These are phyloP conservation scores for Aspergillus hancockii DNA, from an alignment of 495 filamentous ascomycete species.

Conservation along the genomic window DNA sequence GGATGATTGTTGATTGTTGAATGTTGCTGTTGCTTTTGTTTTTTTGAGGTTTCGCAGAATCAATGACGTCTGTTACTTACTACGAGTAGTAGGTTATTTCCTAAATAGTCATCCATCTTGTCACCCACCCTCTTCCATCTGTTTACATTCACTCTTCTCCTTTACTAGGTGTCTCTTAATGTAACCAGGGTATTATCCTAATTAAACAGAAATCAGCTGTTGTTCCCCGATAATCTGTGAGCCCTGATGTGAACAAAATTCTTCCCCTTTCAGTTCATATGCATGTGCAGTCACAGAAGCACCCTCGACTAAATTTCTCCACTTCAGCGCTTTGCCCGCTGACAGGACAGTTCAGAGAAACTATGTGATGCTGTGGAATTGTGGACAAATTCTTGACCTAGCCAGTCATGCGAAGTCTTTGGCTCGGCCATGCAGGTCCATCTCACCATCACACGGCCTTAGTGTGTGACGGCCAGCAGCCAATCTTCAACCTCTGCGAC, in stretches of 20 bases:
- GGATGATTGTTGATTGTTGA: neutral
- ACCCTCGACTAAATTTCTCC: constrained; percentile 1
- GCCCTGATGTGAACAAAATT: neutral
- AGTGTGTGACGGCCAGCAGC: constrained; percentile 44
- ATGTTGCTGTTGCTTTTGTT: neutral
- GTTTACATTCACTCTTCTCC: neutral
- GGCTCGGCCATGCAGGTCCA: constrained; percentile 35
- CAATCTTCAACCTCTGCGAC: constrained; percentile 19
- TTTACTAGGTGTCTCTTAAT: no score
- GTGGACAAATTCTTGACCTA: neutral
- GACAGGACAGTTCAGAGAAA: constrained; percentile 1
- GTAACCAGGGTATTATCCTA: no score
- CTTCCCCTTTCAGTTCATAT: neutral
- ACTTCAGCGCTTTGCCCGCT: constrained; percentile 14
- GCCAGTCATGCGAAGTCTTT: constrained; percentile 8
- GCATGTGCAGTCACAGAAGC: constrained; percentile 14
- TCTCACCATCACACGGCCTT: constrained; percentile 38
- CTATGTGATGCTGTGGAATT: neutral
- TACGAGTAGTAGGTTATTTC: no score
- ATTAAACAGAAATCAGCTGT: neutral
- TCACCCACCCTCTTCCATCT: neutral
- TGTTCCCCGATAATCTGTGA: neutral
- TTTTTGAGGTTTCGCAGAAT: neutral
- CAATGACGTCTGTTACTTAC: constrained; percentile 11
- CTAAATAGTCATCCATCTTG: neutral